A percentile compares a stretch with the other conserved stretches of the same genome.
These are phyloP conservation scores for Thraustotheca clavata DNA, from an alignment of 352 stramenopile species.

Conservation along the genomic window DNA sequence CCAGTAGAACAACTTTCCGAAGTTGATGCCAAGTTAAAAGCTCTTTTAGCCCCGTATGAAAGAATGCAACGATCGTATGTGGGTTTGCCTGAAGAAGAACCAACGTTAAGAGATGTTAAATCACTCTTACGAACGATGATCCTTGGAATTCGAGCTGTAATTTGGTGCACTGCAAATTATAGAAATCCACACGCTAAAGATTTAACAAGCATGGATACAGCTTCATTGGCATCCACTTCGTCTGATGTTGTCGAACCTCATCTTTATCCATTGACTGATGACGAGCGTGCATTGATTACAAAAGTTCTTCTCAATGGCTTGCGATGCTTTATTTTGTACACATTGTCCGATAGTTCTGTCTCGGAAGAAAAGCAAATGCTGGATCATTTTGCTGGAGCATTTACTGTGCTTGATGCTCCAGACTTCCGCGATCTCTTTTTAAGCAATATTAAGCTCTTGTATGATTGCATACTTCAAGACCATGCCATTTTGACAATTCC, in stretches of 20 bases:
- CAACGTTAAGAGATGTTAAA: constrained; percentile 86
- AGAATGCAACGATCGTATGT: constrained; percentile 41
- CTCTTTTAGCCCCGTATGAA: constrained; percentile 45
- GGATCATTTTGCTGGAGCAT: constrained; percentile 94
- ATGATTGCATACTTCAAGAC: constrained; percentile 91
- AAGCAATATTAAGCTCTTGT: constrained; percentile 84
- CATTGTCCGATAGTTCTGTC: constrained; percentile 75
- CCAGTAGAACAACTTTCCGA: constrained; percentile 36
- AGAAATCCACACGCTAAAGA: constrained; percentile 81
- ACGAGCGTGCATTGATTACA: constrained; percentile 89
- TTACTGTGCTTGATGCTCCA: constrained; percentile 92
- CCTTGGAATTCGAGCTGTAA: constrained; percentile 95
- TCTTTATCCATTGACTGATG: constrained; percentile 83
- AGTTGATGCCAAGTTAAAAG: constrained; percentile 71
- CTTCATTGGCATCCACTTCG: constrained; percentile 7
- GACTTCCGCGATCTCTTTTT: constrained; percentile 90
- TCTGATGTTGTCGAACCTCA: constrained; percentile 28
- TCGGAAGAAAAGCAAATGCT: constrained; percentile 93
- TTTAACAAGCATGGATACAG: constrained; percentile 66
- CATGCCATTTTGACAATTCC: constrained; percentile 90
- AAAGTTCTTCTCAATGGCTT: constrained; percentile 91
- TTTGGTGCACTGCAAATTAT: constrained; percentile 96
- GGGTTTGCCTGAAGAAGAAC: constrained; percentile 61
- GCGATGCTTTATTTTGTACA: constrained; percentile 91
- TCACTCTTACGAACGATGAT: constrained; percentile 95